Evolutionary conservation across 2,329 filamentous ascomycete species (phyloP), one percentile per base, ranked within the genome.

Genomic region (Aspergillus pseudotamarii): DNA sequence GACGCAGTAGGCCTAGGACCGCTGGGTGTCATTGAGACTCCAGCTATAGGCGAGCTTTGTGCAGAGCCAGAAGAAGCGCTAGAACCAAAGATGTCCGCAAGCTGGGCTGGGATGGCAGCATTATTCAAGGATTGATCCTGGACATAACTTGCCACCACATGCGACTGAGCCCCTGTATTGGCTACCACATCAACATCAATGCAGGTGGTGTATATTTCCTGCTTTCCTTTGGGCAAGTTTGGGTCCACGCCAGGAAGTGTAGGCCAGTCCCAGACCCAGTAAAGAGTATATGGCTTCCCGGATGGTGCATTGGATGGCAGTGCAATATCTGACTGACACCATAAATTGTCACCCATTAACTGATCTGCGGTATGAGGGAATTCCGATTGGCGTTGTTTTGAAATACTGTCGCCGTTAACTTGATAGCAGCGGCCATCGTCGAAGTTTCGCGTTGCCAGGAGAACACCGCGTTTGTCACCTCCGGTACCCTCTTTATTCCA

Each of bases 231-330:
- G n/a, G 78, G 76, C 26, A 78, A 68, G 64, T 79, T 73, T 21
- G 65, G 38, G 38, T 41, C 38, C 14, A n/a, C 73, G 43, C 72
- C 70, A 12, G 78, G 72, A n/a, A 68, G 82, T 16, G 87, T 89
- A 3, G 90, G 89, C 92, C 93, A 99, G 77, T 96, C 91, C 95
- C 95, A 98, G 53, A 97, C 90, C 94, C 94, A 98, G 83, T 97
- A 96, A 58, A 97, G 80, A 3, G 93, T 94, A 76, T 94, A 92
- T 32, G 85, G 84, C 34, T 88, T 85, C 51, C 88, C 88, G 11
- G 82, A 76, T n/a, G 84, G 77, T 54, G 88, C 81, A 69, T 91
- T 85, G 6, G 82, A 73, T 0, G 95, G 95, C 16, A 99, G 81
- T 72, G 89, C 84, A 55, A 97, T 81, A 73, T 95, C 89, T 41